A percentile compares a stretch with the other conserved stretches of the same genome.
phyloP scores from a whole-genome alignment of 345 rosid species.

The Pelargonium nanum region DNA sequence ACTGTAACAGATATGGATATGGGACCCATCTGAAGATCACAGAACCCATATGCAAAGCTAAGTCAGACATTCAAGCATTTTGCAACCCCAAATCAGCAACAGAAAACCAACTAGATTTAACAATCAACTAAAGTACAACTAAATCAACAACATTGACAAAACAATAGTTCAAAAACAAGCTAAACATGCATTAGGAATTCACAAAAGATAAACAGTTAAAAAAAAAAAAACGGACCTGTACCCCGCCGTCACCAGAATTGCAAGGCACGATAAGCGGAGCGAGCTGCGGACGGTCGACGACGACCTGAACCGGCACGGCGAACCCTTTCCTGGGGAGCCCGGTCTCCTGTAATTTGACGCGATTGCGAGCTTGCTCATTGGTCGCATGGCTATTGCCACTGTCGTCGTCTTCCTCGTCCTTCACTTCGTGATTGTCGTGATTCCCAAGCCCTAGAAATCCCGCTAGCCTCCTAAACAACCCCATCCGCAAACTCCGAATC shows the following conservation, averaged over 20 bases:
- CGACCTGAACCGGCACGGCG: slow-evolving; percentile 69
- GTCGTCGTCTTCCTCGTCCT: slow-evolving; percentile 23
- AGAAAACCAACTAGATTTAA: background rate
- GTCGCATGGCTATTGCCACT: slow-evolving; percentile 2
- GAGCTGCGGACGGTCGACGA: slow-evolving; percentile 54
- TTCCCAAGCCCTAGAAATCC: slow-evolving; percentile 66
- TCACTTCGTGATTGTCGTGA: slow-evolving; percentile 51
- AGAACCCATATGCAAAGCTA: background rate
- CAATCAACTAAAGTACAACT: background rate
- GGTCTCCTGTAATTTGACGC: slow-evolving; percentile 40
- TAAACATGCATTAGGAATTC: background rate
- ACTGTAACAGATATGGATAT: background rate
- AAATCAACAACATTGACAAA: background rate
- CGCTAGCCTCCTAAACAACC: slow-evolving; percentile 69
- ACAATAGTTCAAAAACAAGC: background rate
- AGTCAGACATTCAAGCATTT: background rate
- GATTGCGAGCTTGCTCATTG: slow-evolving; percentile 12
- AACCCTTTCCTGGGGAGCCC: slow-evolving; percentile 75
- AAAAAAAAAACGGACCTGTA: slow-evolving; percentile 47
- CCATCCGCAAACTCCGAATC: slow-evolving; percentile 30
- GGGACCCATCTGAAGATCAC: background rate
- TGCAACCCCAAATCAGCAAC: background rate
- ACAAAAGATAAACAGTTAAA: background rate
- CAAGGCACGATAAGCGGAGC: slow-evolving; percentile 63
- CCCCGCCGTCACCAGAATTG: slow-evolving; percentile 69